A percentile compares a stretch with the other conserved stretches of the same genome.
Evolutionary conservation across 306 rosid species (phyloP).

Genomic region (Begonia masoniana): DNA sequence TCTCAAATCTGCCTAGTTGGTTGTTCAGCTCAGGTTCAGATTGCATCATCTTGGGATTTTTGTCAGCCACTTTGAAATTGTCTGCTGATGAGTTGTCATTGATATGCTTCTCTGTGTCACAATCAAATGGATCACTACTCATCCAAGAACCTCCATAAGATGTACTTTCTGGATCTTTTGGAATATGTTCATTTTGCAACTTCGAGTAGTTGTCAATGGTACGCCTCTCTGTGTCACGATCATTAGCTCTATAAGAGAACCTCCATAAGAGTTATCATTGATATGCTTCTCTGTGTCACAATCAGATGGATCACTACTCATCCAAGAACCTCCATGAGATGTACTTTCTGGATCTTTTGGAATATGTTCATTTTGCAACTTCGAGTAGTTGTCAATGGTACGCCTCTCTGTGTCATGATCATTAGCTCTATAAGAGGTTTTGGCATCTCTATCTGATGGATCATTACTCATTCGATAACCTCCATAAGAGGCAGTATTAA

Average conservation of each 20-base stretch:
- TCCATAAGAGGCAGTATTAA: constrained; percentile 11
- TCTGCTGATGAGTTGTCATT: constrained; percentile 17
- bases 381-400: no score
- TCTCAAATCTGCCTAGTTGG: constrained; percentile 20
- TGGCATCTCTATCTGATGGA: constrained; percentile 16
- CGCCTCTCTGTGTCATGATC: no score
- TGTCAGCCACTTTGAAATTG: constrained; percentile 23
- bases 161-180: constrained; percentile 19
- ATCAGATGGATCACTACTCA: constrained; percentile 16
- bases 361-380: constrained; percentile 21
- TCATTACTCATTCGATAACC: constrained; percentile 25
- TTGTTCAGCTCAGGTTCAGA: constrained; percentile 28
- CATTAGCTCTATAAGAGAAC: constrained; percentile 8
- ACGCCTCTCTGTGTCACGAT: no score
- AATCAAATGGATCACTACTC: constrained; percentile 17
- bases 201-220: no score
- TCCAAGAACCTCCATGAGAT: constrained; percentile 19
- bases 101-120: constrained; percentile 17
- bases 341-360: constrained; percentile 20
- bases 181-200: constrained; percentile 22
- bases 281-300: constrained; percentile 18
- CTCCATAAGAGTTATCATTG: constrained; percentile 17
- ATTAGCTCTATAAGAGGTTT: constrained; percentile 15
- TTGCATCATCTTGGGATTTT: constrained; percentile 23
- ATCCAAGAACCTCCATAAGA: constrained; percentile 19